Base-by-base conservation (phyloP, 2,329 filamentous ascomycete genomes). In the Aureobasidium sp. region DNA sequence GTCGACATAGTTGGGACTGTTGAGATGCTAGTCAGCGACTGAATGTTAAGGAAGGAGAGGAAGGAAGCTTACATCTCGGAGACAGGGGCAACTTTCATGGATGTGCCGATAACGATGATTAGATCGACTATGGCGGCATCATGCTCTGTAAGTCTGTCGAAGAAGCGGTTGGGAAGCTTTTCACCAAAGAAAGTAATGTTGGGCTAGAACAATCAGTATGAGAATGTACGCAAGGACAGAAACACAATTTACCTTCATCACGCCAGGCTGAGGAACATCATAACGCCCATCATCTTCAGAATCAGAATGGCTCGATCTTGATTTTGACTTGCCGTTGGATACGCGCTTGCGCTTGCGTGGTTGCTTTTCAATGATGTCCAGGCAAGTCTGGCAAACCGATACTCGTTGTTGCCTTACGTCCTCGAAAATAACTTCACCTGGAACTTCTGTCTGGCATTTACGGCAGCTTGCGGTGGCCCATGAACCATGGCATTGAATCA, bases 101-200 rank as follows among this genome's bases (percentile, higher is more conserved):
- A 94, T 0, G 94, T 99, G 66, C 94, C 94, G 69, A 99, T 97
- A 67, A 97, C 92, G 67, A 99, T 87, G 67, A 97, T 89, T 17
- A 99, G 82, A 72, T 99, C 94, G 1, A 89, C 90, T 63, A 84
- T 80, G 66, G 90, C 84, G 63, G 86, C 85, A 74, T 99, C 94
- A 68, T 90, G 83, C 64, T 90, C 82, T n/a, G 89, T 85, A 15
- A 97, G 83, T 8, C 92, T 87, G 55, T 84, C 80, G 63, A 88
- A 89, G 75, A 99, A 99, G 67, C 85, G 84, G 68, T 90, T 86
- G 0, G 93, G 92, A 1, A 99, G 86, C 56, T 87, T 82, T 77
- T 99, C 94, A 68, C 93, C 93, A 70, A 97, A 97, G 79, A 99
- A 97, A 51, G 91, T 97, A 71, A 99, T 97, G 77, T 97, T 93